A percentile compares a stretch with the other conserved stretches of the same genome.
These are phyloP conservation scores for Anastatica hierochuntica DNA, from an alignment of 345 rosid species.

Conservation along the genomic window DNA sequence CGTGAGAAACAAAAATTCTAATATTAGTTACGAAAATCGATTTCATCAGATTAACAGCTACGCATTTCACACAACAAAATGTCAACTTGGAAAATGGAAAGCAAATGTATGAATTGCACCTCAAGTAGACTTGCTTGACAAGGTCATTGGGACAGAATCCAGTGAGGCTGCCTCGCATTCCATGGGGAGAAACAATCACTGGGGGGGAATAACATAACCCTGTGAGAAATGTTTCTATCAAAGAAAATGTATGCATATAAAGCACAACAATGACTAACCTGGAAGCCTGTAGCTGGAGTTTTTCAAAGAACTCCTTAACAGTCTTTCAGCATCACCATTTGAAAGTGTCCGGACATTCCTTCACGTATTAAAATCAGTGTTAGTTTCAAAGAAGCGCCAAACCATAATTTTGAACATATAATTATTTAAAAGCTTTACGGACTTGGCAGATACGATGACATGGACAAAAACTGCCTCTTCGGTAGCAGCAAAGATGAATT, in stretches of 20 bases:
- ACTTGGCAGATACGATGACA: conserved; percentile 85
- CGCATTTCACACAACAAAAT: neutral
- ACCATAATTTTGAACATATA: conserved; percentile 3
- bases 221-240: conserved; percentile 17
- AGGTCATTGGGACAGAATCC: conserved; percentile 89
- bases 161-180: conserved; percentile 85
- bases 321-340: conserved; percentile 60
- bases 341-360: conserved; percentile 86
- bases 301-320: conserved; percentile 45
- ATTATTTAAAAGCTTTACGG: conserved; percentile 29
- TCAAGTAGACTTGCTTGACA: conserved; percentile 81
- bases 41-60: neutral
- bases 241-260: conserved; percentile 11
- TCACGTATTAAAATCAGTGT: conserved; percentile 16
- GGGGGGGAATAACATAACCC: conserved; percentile 27
- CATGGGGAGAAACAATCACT: conserved; percentile 97
- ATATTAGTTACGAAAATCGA: conserved; percentile 6
- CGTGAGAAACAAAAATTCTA: conserved; percentile 20
- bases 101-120: conserved; percentile 31
- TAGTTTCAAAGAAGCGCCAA: conserved; percentile 17
- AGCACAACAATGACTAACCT: conserved; percentile 41
- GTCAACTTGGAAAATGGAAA: neutral
- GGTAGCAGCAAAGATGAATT: conserved; percentile 90
- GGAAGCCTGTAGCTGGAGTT: conserved; percentile 60
- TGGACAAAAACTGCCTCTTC: conserved; percentile 91